Conservation (phyloP, 164 flowering plant species). For the Warburgia ugandensis region DNA sequence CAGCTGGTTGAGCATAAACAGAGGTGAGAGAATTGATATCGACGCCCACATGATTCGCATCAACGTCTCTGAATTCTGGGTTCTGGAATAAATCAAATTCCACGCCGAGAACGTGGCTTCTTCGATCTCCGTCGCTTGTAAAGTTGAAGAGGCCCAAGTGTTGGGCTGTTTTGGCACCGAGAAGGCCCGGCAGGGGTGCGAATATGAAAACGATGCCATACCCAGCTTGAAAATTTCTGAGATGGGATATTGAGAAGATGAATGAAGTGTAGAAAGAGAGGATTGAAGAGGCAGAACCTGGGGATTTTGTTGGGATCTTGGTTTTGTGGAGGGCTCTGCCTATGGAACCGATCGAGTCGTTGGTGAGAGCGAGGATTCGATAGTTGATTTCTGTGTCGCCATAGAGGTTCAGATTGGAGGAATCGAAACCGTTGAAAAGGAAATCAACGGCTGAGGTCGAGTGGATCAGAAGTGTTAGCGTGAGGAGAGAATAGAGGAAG, state of each 20-base stretch:
- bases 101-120: constrained; percentile 13
- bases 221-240: constrained; percentile 14
- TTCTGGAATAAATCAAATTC: constrained; percentile 12
- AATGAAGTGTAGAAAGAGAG: constrained; percentile 34
- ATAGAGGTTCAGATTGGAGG: constrained; percentile 12
- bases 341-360: constrained; percentile 15
- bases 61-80: constrained; percentile 7
- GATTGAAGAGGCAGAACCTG: constrained; percentile 7
- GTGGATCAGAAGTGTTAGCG: too few species aligned
- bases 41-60: constrained; percentile 13
- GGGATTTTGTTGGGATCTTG: constrained; percentile 20
- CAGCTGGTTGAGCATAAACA: constrained; percentile 10
- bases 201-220: constrained; percentile 33
- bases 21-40: constrained; percentile 12
- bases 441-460: constrained; percentile 13
- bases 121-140: constrained; percentile 3
- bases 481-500: too few species aligned
- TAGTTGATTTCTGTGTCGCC: constrained; percentile 18
- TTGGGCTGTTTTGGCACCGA: constrained; percentile 19
- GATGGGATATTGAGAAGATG: constrained; percentile 30
- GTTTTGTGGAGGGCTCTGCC: constrained; percentile 27
- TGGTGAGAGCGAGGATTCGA: constrained; percentile 20
- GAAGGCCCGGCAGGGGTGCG: constrained; percentile 16
- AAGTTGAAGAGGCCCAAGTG: constrained; percentile 16
- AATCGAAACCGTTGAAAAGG: constrained; percentile 25